A percentile compares a stretch with the other conserved stretches of the same genome.
phyloP scores from a whole-genome alignment of 257 asterid species.

The Gynochthodes officinalis region DNA sequence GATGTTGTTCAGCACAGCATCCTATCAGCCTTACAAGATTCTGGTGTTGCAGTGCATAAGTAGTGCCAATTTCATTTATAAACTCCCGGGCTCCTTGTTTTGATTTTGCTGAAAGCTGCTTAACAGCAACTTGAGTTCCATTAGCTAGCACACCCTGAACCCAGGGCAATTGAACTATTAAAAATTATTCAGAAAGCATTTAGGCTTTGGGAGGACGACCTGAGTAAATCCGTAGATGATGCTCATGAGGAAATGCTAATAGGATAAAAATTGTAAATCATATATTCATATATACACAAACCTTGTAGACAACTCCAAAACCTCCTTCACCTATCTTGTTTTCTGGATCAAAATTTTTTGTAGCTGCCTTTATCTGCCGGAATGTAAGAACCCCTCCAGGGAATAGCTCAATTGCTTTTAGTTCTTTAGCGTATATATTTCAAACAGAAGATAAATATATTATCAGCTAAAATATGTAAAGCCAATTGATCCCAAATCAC shows the following conservation, averaged over 20 bases:
- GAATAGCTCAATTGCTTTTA: constrained; percentile 15
- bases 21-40: constrained; percentile 17
- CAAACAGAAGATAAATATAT: too few species aligned
- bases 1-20: constrained; percentile 16
- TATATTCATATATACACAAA: neutral
- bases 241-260: too few species aligned
- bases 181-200: neutral
- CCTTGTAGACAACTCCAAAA: constrained; percentile 25
- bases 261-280: too few species aligned
- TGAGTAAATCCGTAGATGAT: too few species aligned
- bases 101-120: constrained; percentile 6
- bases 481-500: neutral
- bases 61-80: constrained; percentile 8
- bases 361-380: constrained; percentile 21
- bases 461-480: neutral
- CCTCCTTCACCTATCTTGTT: constrained; percentile 22
- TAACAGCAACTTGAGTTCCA: constrained; percentile 5
- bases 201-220: too few species aligned
- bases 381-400: constrained; percentile 19
- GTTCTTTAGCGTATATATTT: too few species aligned
- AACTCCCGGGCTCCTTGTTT: constrained; percentile 9
- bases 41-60: constrained; percentile 10
- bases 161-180: neutral
- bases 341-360: constrained; percentile 10
- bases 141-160: constrained; percentile 6